Conservation (phyloP, 148 eudicot species). For the Rhododendron ovatum region DNA sequence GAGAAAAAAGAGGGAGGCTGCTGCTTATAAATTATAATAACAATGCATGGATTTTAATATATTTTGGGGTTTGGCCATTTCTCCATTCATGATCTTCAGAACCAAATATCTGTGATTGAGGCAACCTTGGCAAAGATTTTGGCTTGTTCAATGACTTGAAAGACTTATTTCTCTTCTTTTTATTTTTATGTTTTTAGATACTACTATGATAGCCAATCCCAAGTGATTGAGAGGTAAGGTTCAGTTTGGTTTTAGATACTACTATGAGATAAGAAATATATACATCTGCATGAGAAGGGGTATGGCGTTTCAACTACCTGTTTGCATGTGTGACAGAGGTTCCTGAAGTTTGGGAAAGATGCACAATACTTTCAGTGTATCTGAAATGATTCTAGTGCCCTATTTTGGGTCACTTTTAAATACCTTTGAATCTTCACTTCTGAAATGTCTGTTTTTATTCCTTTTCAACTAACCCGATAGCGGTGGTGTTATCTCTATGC, state of each 20-base stretch:
- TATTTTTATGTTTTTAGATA: no score
- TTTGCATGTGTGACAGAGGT: neutral
- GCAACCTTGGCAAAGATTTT: neutral
- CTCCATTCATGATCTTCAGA: neutral
- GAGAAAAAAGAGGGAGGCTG: neutral
- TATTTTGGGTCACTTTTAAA: no score
- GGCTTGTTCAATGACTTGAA: neutral
- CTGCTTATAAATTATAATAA: neutral
- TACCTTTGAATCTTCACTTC: no score
- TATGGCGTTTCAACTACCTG: neutral
- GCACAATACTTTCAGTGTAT: no score
- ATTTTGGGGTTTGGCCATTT: neutral
- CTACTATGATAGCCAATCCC: no score
- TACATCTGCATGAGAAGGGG: neutral
- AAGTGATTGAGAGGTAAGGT: no score
- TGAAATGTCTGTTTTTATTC: no score
- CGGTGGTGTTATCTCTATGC: no score
- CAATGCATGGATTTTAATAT: neutral
- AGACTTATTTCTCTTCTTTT: neutral
- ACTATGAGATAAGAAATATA: neutral
- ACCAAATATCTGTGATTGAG: neutral
- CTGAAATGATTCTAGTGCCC: neutral
- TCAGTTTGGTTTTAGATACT: no score
- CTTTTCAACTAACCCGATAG: no score
- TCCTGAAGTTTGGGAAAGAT: neutral